Base-by-base conservation (phyloP, 352 stramenopile species). In the Globisporangium parvum region DNA sequence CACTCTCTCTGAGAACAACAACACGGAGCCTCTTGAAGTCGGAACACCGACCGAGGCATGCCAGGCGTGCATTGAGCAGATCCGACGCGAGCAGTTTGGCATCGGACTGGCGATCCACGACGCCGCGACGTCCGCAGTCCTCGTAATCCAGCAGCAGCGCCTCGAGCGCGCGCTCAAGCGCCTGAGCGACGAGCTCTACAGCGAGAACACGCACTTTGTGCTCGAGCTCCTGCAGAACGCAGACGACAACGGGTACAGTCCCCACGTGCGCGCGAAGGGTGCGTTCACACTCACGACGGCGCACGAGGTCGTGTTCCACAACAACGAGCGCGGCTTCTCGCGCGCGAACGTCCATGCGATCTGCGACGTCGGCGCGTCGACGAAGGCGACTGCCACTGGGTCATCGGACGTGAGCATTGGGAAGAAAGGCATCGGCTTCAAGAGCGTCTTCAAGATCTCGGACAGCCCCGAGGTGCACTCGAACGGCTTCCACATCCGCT, bases 361-460 rank as follows among this genome's bases (percentile, higher is more conserved):
- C 46, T 96, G 87, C 53, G 82, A 94, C 44, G 85, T 96, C 17
- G 87, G 87, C 15, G 85, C 83, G 10, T 95, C 87, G 24, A 95
- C 87, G 0, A 95, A 95, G 51, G 64, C 71, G 24, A 23, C 54
- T 2, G 40, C 60, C 37, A 54, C 61, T 50, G 23, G 5, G 10
- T 5, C 21, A 10, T 67, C 62, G 18, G 62, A 62, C 17, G 67
- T 54, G 9, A 93, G 84, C 60, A 96, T 96, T n/a, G 85, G 87
- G 31, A 91, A 92, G 57, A 96, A 96, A 55, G 87, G 87, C 3
- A 96, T 96, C 47, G 87, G 85, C 23, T 96, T 96, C 56, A 96
- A 96, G 65, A 94, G 83, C n/a, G 87, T 96, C 3, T 96, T 96
- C 67, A 91, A 91, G 57, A 78, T 96, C 21, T 91, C 85, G 0